Conservation (phyloP, 1,284 basidiomycete species). For the Moesziomyces sp. region DNA sequence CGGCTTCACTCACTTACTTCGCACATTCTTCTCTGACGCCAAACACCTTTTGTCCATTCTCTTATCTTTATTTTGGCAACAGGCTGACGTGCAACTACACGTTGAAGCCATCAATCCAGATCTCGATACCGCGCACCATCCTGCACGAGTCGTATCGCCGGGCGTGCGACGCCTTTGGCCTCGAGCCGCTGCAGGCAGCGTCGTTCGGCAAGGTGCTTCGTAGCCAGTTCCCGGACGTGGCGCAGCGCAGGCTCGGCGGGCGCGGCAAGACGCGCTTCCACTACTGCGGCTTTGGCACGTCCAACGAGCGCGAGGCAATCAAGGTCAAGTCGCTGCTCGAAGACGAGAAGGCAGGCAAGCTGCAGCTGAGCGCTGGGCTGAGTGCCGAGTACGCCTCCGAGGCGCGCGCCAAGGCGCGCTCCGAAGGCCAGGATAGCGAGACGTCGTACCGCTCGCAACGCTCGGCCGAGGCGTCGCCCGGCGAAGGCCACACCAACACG, state of each 20-base stretch:
- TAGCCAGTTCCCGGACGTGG: conserved; percentile 47
- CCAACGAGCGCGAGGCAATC: conserved; percentile 49
- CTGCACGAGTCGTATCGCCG: conserved; percentile 53
- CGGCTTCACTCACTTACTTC: no score
- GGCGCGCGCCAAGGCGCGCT: conserved; percentile 20
- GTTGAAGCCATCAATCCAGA: conserved; percentile 52
- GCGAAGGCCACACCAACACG: conserved; percentile 2
- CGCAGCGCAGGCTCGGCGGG: conserved; percentile 43
- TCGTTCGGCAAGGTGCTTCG: conserved; percentile 53
- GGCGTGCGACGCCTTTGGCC: conserved; percentile 40
- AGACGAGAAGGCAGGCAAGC: conserved; percentile 45
- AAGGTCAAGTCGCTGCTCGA: conserved; percentile 51
- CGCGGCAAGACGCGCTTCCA: conserved; percentile 54
- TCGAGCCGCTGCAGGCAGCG: conserved; percentile 49
- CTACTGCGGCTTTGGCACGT: conserved; percentile 51
- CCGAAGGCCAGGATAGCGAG: conserved; percentile 28
- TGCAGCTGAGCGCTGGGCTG: conserved; percentile 49
- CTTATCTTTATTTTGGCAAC: neutral
- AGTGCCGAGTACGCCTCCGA: conserved; percentile 39
- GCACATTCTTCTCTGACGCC: neutral
- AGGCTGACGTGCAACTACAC: conserved; percentile 52
- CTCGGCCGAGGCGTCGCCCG: conserved; percentile 20
- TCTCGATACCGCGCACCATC: conserved; percentile 50
- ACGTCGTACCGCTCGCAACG: conserved; percentile 18
- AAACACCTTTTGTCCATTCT: neutral